These are phyloP conservation scores for Arabidopsis thaliana DNA, from an alignment of 345 rosid genomes.

Conservation along the genomic window DNA sequence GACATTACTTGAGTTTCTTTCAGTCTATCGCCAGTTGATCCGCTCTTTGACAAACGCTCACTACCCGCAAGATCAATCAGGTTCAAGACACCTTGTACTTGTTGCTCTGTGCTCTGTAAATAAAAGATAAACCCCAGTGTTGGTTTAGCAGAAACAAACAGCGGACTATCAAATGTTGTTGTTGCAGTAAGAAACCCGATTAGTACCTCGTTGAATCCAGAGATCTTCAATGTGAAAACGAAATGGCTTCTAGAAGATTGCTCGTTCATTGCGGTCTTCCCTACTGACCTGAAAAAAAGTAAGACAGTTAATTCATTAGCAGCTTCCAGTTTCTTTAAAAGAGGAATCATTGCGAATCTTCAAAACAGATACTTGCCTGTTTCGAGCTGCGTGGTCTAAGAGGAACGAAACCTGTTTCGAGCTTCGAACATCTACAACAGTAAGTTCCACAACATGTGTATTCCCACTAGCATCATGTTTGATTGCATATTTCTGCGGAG, in stretches of 20 bases:
- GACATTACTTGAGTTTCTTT: conserved; percentile 89
- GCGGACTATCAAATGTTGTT: not conserved
- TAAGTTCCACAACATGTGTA: conserved; percentile 76
- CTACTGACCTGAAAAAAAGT: conserved; percentile 70
- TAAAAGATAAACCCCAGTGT: not conserved
- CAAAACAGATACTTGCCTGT: conserved; percentile 58
- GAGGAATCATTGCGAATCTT: conserved; percentile 17
- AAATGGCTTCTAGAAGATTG: conserved; percentile 98
- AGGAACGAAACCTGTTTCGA: conserved; percentile 65
- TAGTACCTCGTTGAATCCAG: conserved; percentile 85
- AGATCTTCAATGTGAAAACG: conserved; percentile 85
- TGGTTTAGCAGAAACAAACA: conserved; percentile 16
- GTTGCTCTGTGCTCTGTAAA: conserved; percentile 86
- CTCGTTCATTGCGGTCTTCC: conserved; percentile 95
- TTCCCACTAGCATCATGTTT: conserved; percentile 89
- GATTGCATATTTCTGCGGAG: conserved; percentile 67
- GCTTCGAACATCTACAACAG: conserved; percentile 74
- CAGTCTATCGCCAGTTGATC: conserved; percentile 92
- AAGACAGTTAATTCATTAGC: conserved; percentile 12
- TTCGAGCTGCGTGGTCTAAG: conserved; percentile 78
- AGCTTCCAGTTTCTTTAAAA: conserved; percentile 9
- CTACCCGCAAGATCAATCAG: conserved; percentile 99
- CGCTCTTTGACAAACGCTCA: conserved; percentile 94
- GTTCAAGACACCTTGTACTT: conserved; percentile 91
- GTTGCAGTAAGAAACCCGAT: conserved; percentile 5